These are phyloP conservation scores for Cordyceps cicadae DNA, from an alignment of 2,329 filamentous ascomycete species.

Conservation along the genomic window DNA sequence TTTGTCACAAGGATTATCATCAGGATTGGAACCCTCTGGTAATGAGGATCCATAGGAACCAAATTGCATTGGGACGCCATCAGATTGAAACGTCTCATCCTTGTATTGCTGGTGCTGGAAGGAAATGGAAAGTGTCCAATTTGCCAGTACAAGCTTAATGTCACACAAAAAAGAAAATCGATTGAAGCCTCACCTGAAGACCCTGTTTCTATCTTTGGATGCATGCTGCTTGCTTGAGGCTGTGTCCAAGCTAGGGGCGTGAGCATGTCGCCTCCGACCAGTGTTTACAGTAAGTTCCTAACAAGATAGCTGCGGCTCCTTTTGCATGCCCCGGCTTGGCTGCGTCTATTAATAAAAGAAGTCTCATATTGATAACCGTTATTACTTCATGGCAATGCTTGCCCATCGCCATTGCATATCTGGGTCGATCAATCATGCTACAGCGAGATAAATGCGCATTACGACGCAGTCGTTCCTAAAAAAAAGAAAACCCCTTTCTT, in stretches of 20 bases:
- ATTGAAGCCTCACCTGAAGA: background rate
- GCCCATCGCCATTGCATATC: background rate
- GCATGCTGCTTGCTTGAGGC: background rate
- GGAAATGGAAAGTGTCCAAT: too few species aligned
- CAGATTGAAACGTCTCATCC: background rate
- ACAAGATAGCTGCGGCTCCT: background rate
- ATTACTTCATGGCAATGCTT: background rate
- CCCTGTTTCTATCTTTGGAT: constrained; percentile 8
- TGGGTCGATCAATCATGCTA: background rate
- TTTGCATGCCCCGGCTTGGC: background rate
- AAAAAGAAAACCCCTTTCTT: background rate
- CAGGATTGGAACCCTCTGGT: background rate
- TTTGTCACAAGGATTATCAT: background rate
- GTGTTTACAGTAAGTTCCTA: background rate
- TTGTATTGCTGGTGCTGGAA: background rate
- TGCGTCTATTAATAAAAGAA: background rate
- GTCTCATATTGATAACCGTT: background rate
- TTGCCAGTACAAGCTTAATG: too few species aligned
- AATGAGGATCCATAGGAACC: constrained; percentile 2
- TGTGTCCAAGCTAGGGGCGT: background rate
- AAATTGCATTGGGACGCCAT: constrained; percentile 1
- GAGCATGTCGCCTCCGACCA: background rate
- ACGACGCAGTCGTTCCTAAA: background rate
- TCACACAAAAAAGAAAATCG: background rate
- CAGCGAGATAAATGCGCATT: background rate